Percentiles rank a stretch among this genome's conserved stretches.
Evolutionary conservation across 768 basidiomycete species (phyloP).

Genomic region (Gelatoporia subvermispora): DNA sequence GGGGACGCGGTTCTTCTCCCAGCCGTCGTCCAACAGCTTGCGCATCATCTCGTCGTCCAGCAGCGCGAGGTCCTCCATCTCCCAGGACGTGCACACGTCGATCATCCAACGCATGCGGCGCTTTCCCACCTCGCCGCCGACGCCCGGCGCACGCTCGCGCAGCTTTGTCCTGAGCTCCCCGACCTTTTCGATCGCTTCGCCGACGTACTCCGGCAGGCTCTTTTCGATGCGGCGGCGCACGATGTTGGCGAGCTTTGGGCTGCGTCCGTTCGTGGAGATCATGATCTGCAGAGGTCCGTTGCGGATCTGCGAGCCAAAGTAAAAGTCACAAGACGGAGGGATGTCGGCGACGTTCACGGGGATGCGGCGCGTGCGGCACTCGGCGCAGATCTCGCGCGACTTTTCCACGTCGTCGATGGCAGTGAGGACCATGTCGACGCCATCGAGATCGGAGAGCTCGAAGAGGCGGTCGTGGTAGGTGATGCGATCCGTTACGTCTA

Average conservation of each 20-base stretch:
- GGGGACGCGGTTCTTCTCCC: constrained; percentile 58
- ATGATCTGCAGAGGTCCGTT: constrained; percentile 90
- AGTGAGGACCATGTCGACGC: constrained; percentile 83
- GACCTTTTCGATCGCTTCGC: constrained; percentile 73
- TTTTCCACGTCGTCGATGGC: constrained; percentile 81
- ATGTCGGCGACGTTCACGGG: constrained; percentile 97
- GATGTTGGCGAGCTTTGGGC: constrained; percentile 85
- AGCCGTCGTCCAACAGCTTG: constrained; percentile 75
- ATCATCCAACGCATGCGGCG: constrained; percentile 93
- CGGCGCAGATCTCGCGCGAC: constrained; percentile 65
- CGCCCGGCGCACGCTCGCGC: constrained; percentile 76
- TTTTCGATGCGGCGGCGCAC: constrained; percentile 66
- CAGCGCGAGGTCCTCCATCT: constrained; percentile 69
- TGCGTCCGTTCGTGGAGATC: constrained; percentile 93
- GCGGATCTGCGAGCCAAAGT: constrained; percentile 92
- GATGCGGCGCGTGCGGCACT: constrained; percentile 63
- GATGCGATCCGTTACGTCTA: constrained; percentile 50
- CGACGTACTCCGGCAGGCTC: constrained; percentile 66
- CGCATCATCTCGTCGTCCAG: constrained; percentile 65
- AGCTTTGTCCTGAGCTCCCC: constrained; percentile 69
- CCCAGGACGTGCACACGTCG: constrained; percentile 79
- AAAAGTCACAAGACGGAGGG: constrained; percentile 94
- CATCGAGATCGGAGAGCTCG: constrained; percentile 56
- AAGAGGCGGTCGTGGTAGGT: constrained; percentile 71
- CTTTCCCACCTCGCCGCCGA: constrained; percentile 72